These are phyloP conservation scores for Corylus heterophylla DNA, from an alignment of 306 rosid genomes.

Conservation along the genomic window DNA sequence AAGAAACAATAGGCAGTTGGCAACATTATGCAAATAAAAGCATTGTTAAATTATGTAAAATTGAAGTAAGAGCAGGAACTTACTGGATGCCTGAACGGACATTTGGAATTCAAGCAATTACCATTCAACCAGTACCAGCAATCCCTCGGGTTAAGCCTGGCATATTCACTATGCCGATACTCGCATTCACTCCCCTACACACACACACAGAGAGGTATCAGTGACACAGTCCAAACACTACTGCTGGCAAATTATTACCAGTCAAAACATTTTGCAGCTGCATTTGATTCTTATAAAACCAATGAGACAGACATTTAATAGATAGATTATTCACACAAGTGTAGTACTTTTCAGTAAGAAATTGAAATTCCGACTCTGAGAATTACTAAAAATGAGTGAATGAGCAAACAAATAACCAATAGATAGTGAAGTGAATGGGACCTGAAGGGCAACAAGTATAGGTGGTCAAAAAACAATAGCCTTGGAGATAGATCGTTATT, in stretches of 20 bases:
- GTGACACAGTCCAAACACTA: not conserved
- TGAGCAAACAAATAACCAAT: not conserved
- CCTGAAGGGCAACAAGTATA: not conserved
- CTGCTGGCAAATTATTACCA: not conserved
- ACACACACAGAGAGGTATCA: slow-evolving; percentile 8
- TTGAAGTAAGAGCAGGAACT: slow-evolving; percentile 30
- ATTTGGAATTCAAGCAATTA: slow-evolving; percentile 89
- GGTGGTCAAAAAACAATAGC: not conserved
- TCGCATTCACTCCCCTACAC: slow-evolving; percentile 86
- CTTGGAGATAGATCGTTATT: not conserved
- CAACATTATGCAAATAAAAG: not conserved
- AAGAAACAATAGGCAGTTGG: slow-evolving; percentile 27
- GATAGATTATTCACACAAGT: not conserved
- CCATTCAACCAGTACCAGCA: slow-evolving; percentile 97
- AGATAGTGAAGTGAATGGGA: not conserved
- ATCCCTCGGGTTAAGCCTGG: slow-evolving; percentile 93
- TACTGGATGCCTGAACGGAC: slow-evolving; percentile 95
- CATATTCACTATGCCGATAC: slow-evolving; percentile 95
- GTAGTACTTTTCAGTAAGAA: not conserved
- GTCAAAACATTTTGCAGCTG: not conserved
- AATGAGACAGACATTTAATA: not conserved
- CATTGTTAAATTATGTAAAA: not conserved
- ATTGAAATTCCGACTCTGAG: not conserved
- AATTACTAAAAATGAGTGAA: not conserved
- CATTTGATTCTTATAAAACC: not conserved